Evolutionary conservation across 495 filamentous ascomycete genomes (phyloP), one percentile per base, ranked within the genome.

Genomic region (Bacidia rubella): DNA sequence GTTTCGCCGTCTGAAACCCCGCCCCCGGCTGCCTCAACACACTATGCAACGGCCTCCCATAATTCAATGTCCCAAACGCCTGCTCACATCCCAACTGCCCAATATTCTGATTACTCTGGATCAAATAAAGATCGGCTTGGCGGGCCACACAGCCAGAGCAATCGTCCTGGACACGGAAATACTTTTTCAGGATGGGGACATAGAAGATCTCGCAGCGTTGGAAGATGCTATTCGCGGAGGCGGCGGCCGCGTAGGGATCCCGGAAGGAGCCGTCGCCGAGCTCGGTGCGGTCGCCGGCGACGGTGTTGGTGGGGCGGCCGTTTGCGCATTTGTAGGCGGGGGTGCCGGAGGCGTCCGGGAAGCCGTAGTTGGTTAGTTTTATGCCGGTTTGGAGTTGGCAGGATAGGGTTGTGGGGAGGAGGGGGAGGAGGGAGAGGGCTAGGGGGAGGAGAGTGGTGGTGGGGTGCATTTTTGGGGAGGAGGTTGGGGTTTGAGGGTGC

Each of bases 361-460:
- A 55, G 19, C 53, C 53, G n/a, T 55, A 55, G 20, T 42, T 45
- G 53, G 53, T 41, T 11, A 55, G 19, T 22, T 55, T 51, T 26
- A 55, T 29, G n/a, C 29, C 19, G 46, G 10, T 20, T 2, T 40
- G 47, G 17, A 22, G 11, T 23, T 11, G 15, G 47, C 53, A 55
- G 46, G 23, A 21, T 11, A 44, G 41, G 41, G 15, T 22, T n/a
- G 41, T 9, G 41, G 9, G 15, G 20, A 17, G 15, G 19, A 44
- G 41, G 17, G 17, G 15, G 20, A 44, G 41, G 12, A 20, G 5
- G 41, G 41, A 5, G 17, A 44, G 12, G 41, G 41, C 7, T 5
- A 44, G 12, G 19, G 12, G 7, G 7, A 44, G 12, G 41, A 9
- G 17, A 9, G 9, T 39, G 32, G 32, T n/a, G 5, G 29, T 35